Evolutionary conservation across 805 yeast genomes (phyloP).

Genomic region (Yamadazyma takamatsuzukensis): DNA sequence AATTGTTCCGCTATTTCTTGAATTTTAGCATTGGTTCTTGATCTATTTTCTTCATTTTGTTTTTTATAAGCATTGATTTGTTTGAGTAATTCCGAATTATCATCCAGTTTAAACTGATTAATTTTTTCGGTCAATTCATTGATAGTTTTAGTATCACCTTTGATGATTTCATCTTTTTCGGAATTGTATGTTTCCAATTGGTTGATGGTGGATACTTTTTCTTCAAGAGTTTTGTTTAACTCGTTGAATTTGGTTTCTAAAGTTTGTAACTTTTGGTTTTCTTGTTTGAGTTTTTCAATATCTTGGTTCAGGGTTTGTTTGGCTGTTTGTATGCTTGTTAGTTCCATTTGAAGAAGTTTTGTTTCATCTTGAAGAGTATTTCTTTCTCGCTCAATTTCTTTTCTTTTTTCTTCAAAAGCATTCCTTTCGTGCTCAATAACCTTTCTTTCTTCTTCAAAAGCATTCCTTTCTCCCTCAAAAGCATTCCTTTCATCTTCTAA

Average conservation of each 20-base stretch:
- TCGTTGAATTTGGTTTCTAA: not conserved
- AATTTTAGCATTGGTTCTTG: slow-evolving; percentile 50
- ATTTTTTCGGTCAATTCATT: slow-evolving; percentile 25
- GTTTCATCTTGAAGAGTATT: not conserved
- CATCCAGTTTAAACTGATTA: slow-evolving; percentile 16
- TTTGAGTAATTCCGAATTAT: slow-evolving; percentile 2
- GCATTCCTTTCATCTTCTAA: slow-evolving; percentile 3
- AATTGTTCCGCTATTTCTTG: slow-evolving; percentile 66
- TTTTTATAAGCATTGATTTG: slow-evolving; percentile 6
- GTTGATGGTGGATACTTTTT: too few species aligned
- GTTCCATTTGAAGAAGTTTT: too few species aligned
- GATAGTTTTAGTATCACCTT: slow-evolving; percentile 28
- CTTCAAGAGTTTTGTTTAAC: not conserved
- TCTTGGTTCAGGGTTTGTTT: too few species aligned
- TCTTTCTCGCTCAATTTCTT: not conserved
- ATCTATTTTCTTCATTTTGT: slow-evolving; percentile 36
- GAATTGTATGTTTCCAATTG: slow-evolving; percentile 7
- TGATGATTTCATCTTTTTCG: slow-evolving; percentile 29
- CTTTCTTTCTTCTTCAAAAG: not conserved
- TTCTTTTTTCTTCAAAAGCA: too few species aligned
- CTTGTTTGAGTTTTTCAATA: too few species aligned
- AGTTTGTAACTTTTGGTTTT: too few species aligned
- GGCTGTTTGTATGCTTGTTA: too few species aligned
- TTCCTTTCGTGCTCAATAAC: too few species aligned
- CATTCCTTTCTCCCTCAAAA: slow-evolving; percentile 2